Evolutionary conservation across 2,329 filamentous ascomycete genomes (phyloP), one percentile per base, ranked within the genome.

Genomic region (Aspergillus persii): DNA sequence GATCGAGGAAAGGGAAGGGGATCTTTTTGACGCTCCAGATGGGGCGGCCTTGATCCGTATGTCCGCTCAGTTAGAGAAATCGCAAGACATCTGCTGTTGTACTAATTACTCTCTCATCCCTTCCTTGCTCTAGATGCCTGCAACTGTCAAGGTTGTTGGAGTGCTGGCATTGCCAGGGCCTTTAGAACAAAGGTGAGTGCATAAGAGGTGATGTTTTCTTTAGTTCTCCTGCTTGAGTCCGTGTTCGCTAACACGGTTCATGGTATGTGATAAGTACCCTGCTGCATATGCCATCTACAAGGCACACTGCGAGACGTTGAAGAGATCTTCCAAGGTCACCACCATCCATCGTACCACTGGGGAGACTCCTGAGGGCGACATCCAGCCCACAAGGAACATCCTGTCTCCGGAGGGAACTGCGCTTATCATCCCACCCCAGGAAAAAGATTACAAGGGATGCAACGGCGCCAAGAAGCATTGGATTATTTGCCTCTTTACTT

Each of bases 401-500:
- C 36, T 66, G 4, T 41, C 36, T 3, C 76, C 74, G 1, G 69
- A 76, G 9, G 83, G 83, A 1, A 84, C 80, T 0, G 77, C 81
- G 2, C 74, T 84, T 0, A 70, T 87, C 2, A 86, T 87, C 29
- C 77, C 81, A 3, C 83, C 84, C 0, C 76, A 78, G 36, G 67
- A 78, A 18, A 64, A 60, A 4, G 73, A 78, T 36, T 70, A 70
- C 41, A 49, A 55, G 26, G 54, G n/a, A 15, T 55, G 46, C 3
- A 41, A 4, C 18, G 6, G 11, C 2, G 46, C 39, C 3, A 74
- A 69, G 26, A 69, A 71, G 11, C 82, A 85, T 57, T 87, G 82
- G 79, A 79, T 88, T 29, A 80, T 82, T 0, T 87, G 85, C 62
- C 69, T 88, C 0, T 87, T 87, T 62, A 87, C 84, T 0, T 85